Evolutionary conservation across 352 stramenopile genomes (phyloP), one percentile per base, ranked within the genome.

Genomic region (Globisporangium polare): DNA sequence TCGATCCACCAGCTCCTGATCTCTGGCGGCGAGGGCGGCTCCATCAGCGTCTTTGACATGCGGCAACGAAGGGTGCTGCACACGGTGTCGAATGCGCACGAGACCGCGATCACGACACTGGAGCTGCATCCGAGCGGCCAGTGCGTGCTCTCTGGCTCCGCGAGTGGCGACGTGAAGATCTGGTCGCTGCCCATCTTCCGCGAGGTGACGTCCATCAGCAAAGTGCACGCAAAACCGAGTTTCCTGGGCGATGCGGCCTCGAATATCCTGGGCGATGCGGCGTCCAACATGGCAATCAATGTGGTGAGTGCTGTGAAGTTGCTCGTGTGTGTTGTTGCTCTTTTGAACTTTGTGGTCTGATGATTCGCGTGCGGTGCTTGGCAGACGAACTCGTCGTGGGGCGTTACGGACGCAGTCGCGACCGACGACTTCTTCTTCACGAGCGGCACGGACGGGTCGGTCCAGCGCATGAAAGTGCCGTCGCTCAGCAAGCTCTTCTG

Each of bases 151-250:
- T 94, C 87, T 17, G 87, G 87, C 7, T 94, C 87, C 0, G 82
- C 87, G 26, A 84, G 81, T 20, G 87, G 87, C 5, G 87, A 94
- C 54, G 73, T 96, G 47, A 96, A 96, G 73, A 93, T 95, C 53
- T 95, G 86, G 86, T 90, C 86, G 15, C 63, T 95, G 26, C 85
- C 86, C 12, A 85, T 94, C 45, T 95, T 95, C 63, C 77, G 86
- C 18, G 85, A 95, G 60, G 64, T 94, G n/a, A 76, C 77, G 13
- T 74, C 78, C 47, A 65, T 90, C 20, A 77, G 62, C 57, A 95
- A 92, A 65, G 73, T 93, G 26, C 80, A 93, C 63, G 71, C 83
- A 22, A 93, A 92, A 65, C 78, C 84, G 57, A 92, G 83, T 20
- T 92, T 94, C 62, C 68, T 94, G 3, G 79, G 84, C 20, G 84